These are phyloP conservation scores for Dioscorea dumetorum DNA, from an alignment of 106 monocot species.

Conservation along the genomic window DNA sequence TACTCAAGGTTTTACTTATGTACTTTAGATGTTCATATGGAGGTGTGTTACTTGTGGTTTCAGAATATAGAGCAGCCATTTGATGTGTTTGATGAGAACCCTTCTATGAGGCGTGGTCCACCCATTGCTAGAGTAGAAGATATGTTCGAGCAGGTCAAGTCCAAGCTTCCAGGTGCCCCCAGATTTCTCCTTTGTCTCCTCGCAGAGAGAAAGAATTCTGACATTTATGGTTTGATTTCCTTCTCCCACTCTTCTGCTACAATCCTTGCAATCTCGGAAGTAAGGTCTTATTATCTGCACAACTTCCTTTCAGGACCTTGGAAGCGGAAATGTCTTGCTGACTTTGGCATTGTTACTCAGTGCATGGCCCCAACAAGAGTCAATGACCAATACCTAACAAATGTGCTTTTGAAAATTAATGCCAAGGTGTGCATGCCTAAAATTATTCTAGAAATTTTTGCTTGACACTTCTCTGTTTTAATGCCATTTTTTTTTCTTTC, in stretches of 20 bases:
- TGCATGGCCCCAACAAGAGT: constrained; percentile 71
- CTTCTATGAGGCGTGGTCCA: constrained; percentile 34
- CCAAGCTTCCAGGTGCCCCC: constrained; percentile 58
- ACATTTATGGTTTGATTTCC: constrained; percentile 61
- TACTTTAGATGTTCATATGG: not conserved
- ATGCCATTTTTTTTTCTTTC: not conserved
- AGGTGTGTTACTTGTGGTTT: not conserved
- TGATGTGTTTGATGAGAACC: constrained; percentile 62
- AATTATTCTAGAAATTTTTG: not conserved
- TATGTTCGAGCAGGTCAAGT: constrained; percentile 63
- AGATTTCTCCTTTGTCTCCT: constrained; percentile 77
- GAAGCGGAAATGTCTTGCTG: constrained; percentile 78
- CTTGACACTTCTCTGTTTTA: no score
- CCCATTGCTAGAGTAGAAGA: constrained; percentile 58
- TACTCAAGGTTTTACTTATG: no score
- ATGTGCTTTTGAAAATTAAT: constrained; percentile 89
- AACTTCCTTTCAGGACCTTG: constrained; percentile 58
- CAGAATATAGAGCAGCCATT: constrained; percentile 63
- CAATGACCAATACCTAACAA: constrained; percentile 83
- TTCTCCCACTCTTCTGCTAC: not conserved
- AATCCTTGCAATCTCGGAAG: not conserved
- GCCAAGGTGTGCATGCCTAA: constrained; percentile 41
- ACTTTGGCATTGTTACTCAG: constrained; percentile 84
- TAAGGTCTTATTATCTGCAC: not conserved
- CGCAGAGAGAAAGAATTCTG: constrained; percentile 83